Evolutionary conservation across 202 grass and related monocot genomes (phyloP), one percentile per base, ranked within the genome.

Genomic region (Setaria viridis): DNA sequence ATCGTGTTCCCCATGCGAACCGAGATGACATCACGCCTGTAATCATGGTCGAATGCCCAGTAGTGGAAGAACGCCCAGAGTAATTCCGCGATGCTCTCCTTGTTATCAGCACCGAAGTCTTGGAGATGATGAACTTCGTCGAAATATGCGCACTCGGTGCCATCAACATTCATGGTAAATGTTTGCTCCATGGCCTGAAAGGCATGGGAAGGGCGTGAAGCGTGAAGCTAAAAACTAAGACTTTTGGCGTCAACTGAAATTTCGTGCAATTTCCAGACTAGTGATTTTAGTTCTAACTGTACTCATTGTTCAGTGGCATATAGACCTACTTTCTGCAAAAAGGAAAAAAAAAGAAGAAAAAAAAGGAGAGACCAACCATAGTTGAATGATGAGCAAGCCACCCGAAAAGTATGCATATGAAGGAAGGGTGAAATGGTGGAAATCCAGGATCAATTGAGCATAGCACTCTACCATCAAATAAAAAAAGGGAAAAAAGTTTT

Each of bases 51-150:
- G 83, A 81, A 90, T 19, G 93, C 90, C 93, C 93, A 94, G 54
- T 88, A 84, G 9, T 90, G 90, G 71, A 94, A 94, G 85, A 94
- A 94, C 16, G 69, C 89, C 92, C 89, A 94, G 29, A 94, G 73
- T 70, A 94, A 74, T 57, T 81, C 54, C 0, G 85, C 74, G 1
- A 94, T 69, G 85, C 79, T 86, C 62, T 88, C 92, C 77, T 86
- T 84, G 66, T 94, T 92, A 63, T 81, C 56, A 64, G 85, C 74
- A 55, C 92, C 82, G 13, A 88, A 92, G 20, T 70, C 68, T 20
- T 32, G 49, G 71, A 94, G 85, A 2, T 86, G 48, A 19, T 86
- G 56, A 43, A 94, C 71, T 78, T 83, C 10, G 19, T 90, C 87
- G 3, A 92, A 95, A 37, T 86, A 95, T 33, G 88, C 4, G 5